Evolutionary conservation across 2,329 filamentous ascomycete species (phyloP).

Genomic region (Sporothrix curviconia): DNA sequence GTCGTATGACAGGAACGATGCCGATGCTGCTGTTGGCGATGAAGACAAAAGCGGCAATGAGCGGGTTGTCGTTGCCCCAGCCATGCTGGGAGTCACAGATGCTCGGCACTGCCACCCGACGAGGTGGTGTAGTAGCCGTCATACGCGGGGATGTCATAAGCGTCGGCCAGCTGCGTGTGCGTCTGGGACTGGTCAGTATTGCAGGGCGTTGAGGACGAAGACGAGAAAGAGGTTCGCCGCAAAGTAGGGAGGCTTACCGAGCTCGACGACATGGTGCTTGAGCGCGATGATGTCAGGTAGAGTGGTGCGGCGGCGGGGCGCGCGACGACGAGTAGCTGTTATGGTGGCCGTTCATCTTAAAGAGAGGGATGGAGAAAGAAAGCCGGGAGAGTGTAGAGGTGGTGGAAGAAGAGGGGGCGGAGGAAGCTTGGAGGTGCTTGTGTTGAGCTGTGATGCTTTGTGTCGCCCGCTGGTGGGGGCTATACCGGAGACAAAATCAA

Average conservation of each 20-base stretch:
- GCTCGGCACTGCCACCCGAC: background rate
- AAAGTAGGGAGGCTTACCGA: background rate
- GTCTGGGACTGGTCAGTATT: background rate
- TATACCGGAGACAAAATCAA: background rate
- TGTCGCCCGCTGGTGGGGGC: background rate
- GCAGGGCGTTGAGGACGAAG: background rate
- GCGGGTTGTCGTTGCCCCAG: too few relatives aligned
- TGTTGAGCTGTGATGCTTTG: too few relatives aligned
- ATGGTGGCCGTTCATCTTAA: background rate
- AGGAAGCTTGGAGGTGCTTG: too few relatives aligned
- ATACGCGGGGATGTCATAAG: slow-evolving; percentile 1
- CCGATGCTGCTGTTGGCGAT: background rate
- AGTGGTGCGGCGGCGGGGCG: slow-evolving; percentile 1
- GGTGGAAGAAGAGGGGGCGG: background rate
- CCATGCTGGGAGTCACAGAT: too few relatives aligned
- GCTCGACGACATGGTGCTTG: background rate
- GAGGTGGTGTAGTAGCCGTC: background rate
- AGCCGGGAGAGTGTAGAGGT: background rate
- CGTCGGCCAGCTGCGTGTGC: background rate
- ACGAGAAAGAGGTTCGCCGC: background rate
- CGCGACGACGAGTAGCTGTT: background rate
- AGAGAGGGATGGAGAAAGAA: background rate
- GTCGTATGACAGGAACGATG: background rate
- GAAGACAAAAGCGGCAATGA: background rate
- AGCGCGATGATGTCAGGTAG: background rate